Evolutionary conservation across 1,284 basidiomycete species (phyloP), one percentile per base, ranked within the genome.

Genomic region (Tilletia setariae): DNA sequence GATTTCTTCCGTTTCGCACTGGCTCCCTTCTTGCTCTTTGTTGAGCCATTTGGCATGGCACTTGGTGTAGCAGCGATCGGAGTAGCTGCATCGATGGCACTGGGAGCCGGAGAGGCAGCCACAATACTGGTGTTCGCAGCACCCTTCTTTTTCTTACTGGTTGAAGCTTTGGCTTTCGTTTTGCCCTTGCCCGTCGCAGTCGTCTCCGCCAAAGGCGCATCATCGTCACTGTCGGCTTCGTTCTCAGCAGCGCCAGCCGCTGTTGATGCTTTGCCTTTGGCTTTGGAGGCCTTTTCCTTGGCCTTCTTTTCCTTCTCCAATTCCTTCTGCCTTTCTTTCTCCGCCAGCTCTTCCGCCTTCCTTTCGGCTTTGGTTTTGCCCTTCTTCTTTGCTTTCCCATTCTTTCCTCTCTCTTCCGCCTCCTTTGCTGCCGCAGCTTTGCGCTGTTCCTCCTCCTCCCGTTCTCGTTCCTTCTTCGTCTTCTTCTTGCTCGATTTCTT

Each of bases 401-500:
- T 16, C n/a, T 56, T 35, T 19, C 35, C 40, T 43, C 43, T 67
- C 35, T 40, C 56, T 16, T 42, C 42, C 6, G 43, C 30, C 25
- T 72, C 72, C 16, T 69, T 71, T 59, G 74, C 72, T 6, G 6
- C 62, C 42, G 28, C 65, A 53, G 53, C 56, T 30, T 61, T 61
- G 2, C 56, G 23, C 56, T 40, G 35, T 40, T 70, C 73, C 40
- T 74, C 72, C 35, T 74, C 71, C 61, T 71, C 75, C 23, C 28
- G 21, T 25, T 72, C 72, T 47, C 71, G 74, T 23, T 76, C 73
- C 2, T 72, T 68, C 47, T 74, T 73, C 8, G 73, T 73, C 56
- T 74, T 76, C 64, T 74, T 78, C 65, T 74, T 74, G 67, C 77
- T 75, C 68, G 76, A 74, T 1, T 73, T 70, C 44, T 76, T 77